Evolutionary conservation across 352 stramenopile species (phyloP).

Genomic region (Pelagophyceae sp.): DNA sequence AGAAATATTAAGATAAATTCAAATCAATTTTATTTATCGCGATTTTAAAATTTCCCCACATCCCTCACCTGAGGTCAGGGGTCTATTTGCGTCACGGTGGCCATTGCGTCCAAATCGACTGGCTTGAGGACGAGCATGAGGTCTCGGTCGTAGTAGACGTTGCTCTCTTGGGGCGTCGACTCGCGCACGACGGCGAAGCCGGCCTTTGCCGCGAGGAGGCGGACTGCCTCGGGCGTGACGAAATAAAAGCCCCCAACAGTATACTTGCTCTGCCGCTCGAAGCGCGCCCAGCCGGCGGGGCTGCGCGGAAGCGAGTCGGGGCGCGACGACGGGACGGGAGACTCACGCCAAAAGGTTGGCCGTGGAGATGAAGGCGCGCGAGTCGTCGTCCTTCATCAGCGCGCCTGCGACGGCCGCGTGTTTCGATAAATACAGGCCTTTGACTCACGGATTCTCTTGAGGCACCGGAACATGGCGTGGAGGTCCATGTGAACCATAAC

Average conservation of each 20-base stretch:
- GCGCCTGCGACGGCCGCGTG: too few species aligned
- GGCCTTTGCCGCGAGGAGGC: not conserved
- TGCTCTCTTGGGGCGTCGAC: not conserved
- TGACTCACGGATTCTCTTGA: not conserved
- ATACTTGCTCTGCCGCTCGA: conserved; percentile 8
- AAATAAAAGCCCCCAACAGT: conserved; percentile 16
- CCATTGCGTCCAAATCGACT: too few species aligned
- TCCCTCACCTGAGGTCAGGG: too few species aligned
- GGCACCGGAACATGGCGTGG: conserved; percentile 11
- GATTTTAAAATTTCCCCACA: too few species aligned
- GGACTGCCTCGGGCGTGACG: conserved; percentile 12
- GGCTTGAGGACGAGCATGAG: not conserved
- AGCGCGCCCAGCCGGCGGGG: not conserved
- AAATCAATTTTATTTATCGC: too few species aligned
- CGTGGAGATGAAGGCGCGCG: not conserved
- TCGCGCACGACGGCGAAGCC: conserved; percentile 2
- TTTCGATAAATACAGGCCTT: too few species aligned
- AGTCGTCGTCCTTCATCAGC: not conserved
- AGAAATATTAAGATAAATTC: too few species aligned
- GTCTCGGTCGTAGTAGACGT: conserved; percentile 17
- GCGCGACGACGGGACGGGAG: not conserved
- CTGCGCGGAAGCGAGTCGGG: not conserved
- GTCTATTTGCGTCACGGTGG: too few species aligned
- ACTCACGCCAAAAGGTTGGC: not conserved
- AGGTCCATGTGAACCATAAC: conserved; percentile 18